Percentiles rank a stretch among this genome's conserved stretches.
These are phyloP conservation scores for Xylaria telfairii DNA, from an alignment of 495 filamentous ascomycete species.

Conservation along the genomic window DNA sequence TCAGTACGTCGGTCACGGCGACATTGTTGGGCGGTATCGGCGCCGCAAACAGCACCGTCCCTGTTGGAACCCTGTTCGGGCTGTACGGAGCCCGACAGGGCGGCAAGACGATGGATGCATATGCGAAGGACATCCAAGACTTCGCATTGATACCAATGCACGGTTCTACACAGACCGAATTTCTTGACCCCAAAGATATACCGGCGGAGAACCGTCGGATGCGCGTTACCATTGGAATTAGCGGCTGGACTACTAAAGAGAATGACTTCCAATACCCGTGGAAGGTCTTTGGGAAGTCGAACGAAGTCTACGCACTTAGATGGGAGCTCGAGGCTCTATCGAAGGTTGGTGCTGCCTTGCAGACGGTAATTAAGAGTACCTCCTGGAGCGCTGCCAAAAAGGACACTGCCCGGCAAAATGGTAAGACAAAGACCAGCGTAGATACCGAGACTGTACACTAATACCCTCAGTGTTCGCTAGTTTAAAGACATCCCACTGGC, in stretches of 20 bases:
- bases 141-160: slow-evolving; percentile 86
- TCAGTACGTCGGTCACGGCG: slow-evolving; percentile 71
- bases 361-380: slow-evolving; percentile 73
- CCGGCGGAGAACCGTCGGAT: slow-evolving; percentile 62
- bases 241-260: slow-evolving; percentile 78
- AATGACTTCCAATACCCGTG: slow-evolving; percentile 77
- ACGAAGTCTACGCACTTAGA: slow-evolving; percentile 82
- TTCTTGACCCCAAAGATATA: slow-evolving; percentile 49
- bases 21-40: slow-evolving; percentile 75
- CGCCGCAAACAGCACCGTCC: slow-evolving; percentile 70
- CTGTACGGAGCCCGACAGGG: slow-evolving; percentile 87
- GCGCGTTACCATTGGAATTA: slow-evolving; percentile 81
- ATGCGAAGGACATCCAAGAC: slow-evolving; percentile 85
- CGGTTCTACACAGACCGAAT: slow-evolving; percentile 40
- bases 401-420: slow-evolving; percentile 66
- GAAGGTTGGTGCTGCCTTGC: slow-evolving; percentile 77
- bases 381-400: slow-evolving; percentile 79
- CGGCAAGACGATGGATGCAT: slow-evolving; percentile 84
- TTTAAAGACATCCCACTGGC: slow-evolving; percentile 75
- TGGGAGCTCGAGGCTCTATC: slow-evolving; percentile 82
- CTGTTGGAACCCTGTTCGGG: slow-evolving; percentile 86
- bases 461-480: slow-evolving; percentile 67
- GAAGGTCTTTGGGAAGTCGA: slow-evolving; percentile 70
- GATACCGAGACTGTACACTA: slow-evolving; percentile 25
- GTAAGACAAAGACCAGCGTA: slow-evolving; percentile 37